Percentiles rank a stretch among this genome's conserved stretches.
Conservation (phyloP, 192 early-diverging fungal species). For the Coemansia sp. region DNA sequence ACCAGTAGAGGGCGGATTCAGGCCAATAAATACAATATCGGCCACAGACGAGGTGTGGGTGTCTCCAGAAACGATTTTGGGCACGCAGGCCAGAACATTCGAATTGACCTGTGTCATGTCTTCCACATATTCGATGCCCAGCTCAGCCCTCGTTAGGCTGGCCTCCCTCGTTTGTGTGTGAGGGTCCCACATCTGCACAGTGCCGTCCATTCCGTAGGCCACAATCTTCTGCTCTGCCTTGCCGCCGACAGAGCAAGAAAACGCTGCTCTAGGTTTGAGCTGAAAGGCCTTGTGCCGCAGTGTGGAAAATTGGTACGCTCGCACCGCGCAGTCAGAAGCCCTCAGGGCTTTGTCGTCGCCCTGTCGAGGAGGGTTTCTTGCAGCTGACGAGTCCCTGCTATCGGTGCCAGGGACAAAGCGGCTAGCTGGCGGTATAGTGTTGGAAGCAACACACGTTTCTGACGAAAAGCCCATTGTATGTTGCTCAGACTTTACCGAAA, state of each 20-base stretch:
- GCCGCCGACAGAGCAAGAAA: slow-evolving; percentile 20
- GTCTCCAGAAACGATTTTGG: neutral
- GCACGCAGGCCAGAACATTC: neutral
- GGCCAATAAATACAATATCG: neutral
- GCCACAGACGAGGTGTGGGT: neutral
- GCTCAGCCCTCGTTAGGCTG: neutral
- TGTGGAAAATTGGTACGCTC: slow-evolving; percentile 27
- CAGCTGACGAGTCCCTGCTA: neutral
- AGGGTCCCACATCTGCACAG: slow-evolving; percentile 42
- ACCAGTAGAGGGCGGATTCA: neutral
- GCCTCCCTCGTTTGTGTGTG: neutral
- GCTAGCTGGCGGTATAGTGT: neutral
- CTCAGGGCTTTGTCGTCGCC: neutral
- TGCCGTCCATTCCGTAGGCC: slow-evolving; percentile 34
- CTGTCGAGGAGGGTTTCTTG: neutral
- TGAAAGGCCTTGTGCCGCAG: slow-evolving; percentile 16
- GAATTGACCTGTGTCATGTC: slow-evolving; percentile 21
- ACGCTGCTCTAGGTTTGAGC: slow-evolving; percentile 35
- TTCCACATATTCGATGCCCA: slow-evolving; percentile 24
- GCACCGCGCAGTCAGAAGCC: neutral
- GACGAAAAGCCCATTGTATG: neutral
- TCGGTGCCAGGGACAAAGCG: neutral
- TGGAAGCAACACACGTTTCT: neutral
- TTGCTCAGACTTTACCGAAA: neutral
- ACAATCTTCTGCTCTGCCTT: slow-evolving; percentile 9